Conservation (phyloP, 1,139 yeast genomes). For the Blastobotrys apis region DNA sequence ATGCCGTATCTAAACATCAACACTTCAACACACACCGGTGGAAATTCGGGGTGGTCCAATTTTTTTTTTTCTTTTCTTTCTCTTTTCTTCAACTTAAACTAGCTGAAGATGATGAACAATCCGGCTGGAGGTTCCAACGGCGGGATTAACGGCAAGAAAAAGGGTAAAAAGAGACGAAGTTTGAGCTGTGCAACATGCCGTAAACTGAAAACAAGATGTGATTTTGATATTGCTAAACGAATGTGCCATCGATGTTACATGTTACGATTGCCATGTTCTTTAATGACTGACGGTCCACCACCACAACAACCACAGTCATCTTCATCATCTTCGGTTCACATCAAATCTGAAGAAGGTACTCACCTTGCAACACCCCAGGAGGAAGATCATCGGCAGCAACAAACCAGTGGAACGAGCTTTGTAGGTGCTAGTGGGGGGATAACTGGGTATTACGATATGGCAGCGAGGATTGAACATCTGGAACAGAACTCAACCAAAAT, state of each 20-base stretch:
- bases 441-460: too few relatives aligned
- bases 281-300: constrained; percentile 36
- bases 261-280: constrained; percentile 44
- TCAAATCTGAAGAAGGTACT: background rate
- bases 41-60: too few relatives aligned
- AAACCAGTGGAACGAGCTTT: too few relatives aligned
- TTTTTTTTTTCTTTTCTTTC: too few relatives aligned
- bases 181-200: constrained; percentile 51
- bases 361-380: constrained; percentile 2
- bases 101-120: too few relatives aligned
- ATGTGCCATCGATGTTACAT: constrained; percentile 50
- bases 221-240: constrained; percentile 39
- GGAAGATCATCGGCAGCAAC: background rate
- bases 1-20: too few relatives aligned
- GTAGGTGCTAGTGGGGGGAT: background rate
- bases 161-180: constrained; percentile 38
- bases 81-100: too few relatives aligned
- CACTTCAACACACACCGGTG: too few relatives aligned
- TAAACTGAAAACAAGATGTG: constrained; percentile 51
- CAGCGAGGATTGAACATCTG: background rate
- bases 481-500: constrained; percentile 4
- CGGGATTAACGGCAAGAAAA: constrained; percentile 6
- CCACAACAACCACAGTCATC: constrained; percentile 1
- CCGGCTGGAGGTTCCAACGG: too few relatives aligned
- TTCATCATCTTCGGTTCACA: background rate